phyloP scores from a whole-genome alignment of 495 filamentous ascomycete genomes.

The Trichoderma orchidacearum region DNA sequence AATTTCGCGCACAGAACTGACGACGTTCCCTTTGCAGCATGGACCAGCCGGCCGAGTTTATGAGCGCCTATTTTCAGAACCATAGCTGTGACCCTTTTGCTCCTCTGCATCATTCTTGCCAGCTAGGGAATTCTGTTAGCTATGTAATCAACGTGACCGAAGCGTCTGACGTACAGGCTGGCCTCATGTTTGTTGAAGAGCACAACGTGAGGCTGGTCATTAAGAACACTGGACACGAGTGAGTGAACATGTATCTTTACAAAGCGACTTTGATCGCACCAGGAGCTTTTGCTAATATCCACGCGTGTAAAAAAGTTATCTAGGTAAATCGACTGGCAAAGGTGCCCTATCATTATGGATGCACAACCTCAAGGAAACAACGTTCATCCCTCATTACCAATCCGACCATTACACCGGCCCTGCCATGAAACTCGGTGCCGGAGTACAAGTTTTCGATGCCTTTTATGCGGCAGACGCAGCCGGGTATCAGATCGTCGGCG shows the following conservation, averaged over 20 bases:
- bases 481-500: slow-evolving; percentile 29
- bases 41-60: slow-evolving; percentile 13
- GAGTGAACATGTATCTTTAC: background rate
- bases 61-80: slow-evolving; percentile 32
- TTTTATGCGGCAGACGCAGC: slow-evolving; percentile 23
- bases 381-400: slow-evolving; percentile 20
- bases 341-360: slow-evolving; percentile 48
- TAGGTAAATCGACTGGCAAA: slow-evolving; percentile 32
- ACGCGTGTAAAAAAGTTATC: too few relatives aligned
- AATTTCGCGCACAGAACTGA: too few relatives aligned
- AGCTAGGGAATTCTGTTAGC: slow-evolving; percentile 34
- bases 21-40: slow-evolving; percentile 5
- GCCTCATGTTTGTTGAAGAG: slow-evolving; percentile 22
- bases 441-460: slow-evolving; percentile 34
- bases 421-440: slow-evolving; percentile 38
- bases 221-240: slow-evolving; percentile 32
- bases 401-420: slow-evolving; percentile 23
- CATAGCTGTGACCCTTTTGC: slow-evolving; percentile 43
- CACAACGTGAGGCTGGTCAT: slow-evolving; percentile 24
- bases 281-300: too few relatives aligned
- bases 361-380: slow-evolving; percentile 38
- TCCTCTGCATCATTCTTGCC: slow-evolving; percentile 26
- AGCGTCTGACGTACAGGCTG: slow-evolving; percentile 15
- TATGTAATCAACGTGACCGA: slow-evolving; percentile 39
- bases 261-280: too few relatives aligned